Evolutionary conservation across 2,329 filamentous ascomycete species (phyloP), one percentile per base, ranked within the genome.

Genomic region (Pseudogymnoascus sp.): DNA sequence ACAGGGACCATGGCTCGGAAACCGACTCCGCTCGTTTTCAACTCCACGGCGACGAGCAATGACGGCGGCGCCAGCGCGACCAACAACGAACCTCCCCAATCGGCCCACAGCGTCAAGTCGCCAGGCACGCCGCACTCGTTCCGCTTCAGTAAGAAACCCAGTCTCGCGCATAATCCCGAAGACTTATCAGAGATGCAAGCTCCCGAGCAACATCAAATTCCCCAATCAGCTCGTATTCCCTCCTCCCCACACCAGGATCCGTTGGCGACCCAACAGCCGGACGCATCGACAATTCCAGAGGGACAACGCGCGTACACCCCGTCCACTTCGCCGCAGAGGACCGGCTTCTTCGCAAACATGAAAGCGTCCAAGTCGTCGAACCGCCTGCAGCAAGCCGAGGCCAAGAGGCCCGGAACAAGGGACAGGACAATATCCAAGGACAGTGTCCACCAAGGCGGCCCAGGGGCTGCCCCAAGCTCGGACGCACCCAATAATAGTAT

Each of bases 311-410:
- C 44, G 44, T 50, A 50, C 44, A 50, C 44, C 23, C 44, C 53
- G 19, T 35, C 50, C 33, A 61, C 47, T 6, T 57, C 42, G 17
- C 62, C 61, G 10, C 28, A 35, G 17, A 64, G 42, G 35, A 44
- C 67, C 35, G 70, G 71, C 72, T 79, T 81, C 66, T 81, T 81
- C 67, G 74, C 76, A 47, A 81, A 81, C 67, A 76, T 79, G 64
- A 75, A 77, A 63, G 78, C 78, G 10, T 75, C 76, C 5, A 80
- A 78, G 65, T 79, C 78, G 28, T 77, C 78, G 5, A 77, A 74
- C 47, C 78, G 77, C 70, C 40, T 74, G 69, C 64, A 74, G 74
- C 59, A 76, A 74, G 23, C 71, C 38, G 63, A 71, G 50, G 72
- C 72, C 31, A 69, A 69, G 35, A 71, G 74, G 61, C 73, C 74